Conservation (phyloP, 2,329 filamentous ascomycete species). For the Diaporthe batatas region DNA sequence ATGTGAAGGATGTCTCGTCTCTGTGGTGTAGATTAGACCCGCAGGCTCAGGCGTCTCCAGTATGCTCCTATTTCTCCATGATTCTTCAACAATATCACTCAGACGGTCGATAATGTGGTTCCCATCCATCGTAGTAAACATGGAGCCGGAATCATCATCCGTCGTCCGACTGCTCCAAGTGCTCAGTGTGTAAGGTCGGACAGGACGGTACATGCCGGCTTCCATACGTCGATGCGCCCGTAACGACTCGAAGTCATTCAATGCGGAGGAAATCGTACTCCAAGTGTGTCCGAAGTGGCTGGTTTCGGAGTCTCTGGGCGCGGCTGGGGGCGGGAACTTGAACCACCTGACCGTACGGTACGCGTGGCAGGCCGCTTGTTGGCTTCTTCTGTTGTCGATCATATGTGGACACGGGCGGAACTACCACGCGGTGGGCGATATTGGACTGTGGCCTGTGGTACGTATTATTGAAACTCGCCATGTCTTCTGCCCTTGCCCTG, state of each 20-base stretch:
- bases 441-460: not conserved
- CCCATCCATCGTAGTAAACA: not conserved
- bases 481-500: not conserved
- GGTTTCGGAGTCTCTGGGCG: not conserved
- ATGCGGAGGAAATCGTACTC: not conserved
- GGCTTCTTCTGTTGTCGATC: not conserved
- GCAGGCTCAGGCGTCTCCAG: conserved; percentile 1
- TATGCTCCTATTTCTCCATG: conserved; percentile 14
- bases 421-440: not conserved
- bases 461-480: not conserved
- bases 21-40: not conserved
- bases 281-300: not conserved
- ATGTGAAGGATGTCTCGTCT: not conserved
- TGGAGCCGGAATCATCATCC: not conserved
- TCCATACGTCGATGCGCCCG: not conserved
- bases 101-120: not conserved
- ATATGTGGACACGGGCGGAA: no score
- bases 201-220: no score
- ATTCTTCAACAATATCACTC: conserved; percentile 14
- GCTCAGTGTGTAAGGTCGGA: not conserved
- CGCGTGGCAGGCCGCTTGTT: not conserved
- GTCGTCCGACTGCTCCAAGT: not conserved
- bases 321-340: not conserved
- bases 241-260: not conserved
- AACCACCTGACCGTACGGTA: not conserved